Percentiles rank a stretch among this genome's conserved stretches.
phyloP scores from a whole-genome alignment of 257 asterid genomes.

The Plantago major region DNA sequence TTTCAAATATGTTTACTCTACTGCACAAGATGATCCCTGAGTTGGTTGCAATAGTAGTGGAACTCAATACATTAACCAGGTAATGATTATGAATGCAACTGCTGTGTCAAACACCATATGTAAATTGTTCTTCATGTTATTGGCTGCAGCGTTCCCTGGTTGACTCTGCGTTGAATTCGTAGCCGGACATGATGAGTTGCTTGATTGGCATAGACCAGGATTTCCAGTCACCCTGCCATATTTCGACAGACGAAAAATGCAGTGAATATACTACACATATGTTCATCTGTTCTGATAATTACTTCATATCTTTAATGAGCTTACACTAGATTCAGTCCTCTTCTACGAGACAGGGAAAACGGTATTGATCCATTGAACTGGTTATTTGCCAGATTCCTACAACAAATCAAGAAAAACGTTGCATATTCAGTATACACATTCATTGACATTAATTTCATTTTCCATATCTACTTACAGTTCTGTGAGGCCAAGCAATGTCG shows the following conservation, averaged over 20 bases:
- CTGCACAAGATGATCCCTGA: too few relatives aligned
- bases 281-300: too few relatives aligned
- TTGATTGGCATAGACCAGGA: conserved; percentile 43
- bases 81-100: conserved; percentile 25
- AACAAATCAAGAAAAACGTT: background rate
- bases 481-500: conserved; percentile 42
- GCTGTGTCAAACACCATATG: conserved; percentile 34
- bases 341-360: conserved; percentile 38
- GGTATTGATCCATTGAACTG: conserved; percentile 53
- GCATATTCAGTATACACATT: too few relatives aligned
- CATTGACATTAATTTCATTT: too few relatives aligned
- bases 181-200: conserved; percentile 27
- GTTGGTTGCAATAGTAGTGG: too few relatives aligned
- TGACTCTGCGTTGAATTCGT: conserved; percentile 1
- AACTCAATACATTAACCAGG: too few relatives aligned
- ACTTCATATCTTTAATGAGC: background rate
- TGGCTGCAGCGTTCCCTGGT: background rate
- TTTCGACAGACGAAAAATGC: background rate
- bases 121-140: conserved; percentile 23
- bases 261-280: background rate
- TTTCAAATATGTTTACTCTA: too few relatives aligned
- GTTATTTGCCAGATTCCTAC: conserved; percentile 56
- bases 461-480: conserved; percentile 31
- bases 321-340: conserved; percentile 39
- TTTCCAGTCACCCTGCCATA: conserved; percentile 45